Evolutionary conservation across 108 stramenopile genomes (phyloP).

Genomic region (Skeletonema menzelii): DNA sequence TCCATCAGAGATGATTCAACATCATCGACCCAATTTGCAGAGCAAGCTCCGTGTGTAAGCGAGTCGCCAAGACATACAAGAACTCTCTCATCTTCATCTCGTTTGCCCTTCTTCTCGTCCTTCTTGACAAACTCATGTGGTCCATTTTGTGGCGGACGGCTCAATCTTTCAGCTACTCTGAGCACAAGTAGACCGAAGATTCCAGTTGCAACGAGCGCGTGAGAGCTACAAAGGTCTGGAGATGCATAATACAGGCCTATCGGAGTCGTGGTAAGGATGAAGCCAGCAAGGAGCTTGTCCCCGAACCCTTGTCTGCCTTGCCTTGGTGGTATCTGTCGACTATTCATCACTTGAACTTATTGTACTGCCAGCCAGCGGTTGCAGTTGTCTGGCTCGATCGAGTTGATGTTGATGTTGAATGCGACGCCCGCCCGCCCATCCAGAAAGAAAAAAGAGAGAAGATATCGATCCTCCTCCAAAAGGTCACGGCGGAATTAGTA

Average conservation of each 20-base stretch:
- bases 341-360: no score
- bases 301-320: not conserved
- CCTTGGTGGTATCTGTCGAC: not conserved
- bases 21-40: constrained; percentile 21
- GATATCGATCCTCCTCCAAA: no score
- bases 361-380: no score
- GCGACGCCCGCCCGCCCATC: no score
- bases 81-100: constrained; percentile 6
- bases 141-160: constrained; percentile 10
- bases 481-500: no score
- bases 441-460: no score
- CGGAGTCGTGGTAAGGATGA: not conserved
- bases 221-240: no score
- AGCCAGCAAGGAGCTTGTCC: not conserved
- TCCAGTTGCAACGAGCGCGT: not conserved
- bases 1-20: not conserved
- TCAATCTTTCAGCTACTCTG: not conserved
- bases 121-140: constrained; percentile 9
- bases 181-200: not conserved
- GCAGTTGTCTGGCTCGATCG: no score
- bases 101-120: not conserved
- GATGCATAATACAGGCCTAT: not conserved
- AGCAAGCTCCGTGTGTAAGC: constrained; percentile 17
- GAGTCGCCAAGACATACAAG: constrained; percentile 24
- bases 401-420: no score